Percentiles rank a stretch among this genome's conserved stretches.
These are phyloP conservation scores for Thielaviopsis populi DNA, from an alignment of 2,329 filamentous ascomycete genomes.

Conservation along the genomic window DNA sequence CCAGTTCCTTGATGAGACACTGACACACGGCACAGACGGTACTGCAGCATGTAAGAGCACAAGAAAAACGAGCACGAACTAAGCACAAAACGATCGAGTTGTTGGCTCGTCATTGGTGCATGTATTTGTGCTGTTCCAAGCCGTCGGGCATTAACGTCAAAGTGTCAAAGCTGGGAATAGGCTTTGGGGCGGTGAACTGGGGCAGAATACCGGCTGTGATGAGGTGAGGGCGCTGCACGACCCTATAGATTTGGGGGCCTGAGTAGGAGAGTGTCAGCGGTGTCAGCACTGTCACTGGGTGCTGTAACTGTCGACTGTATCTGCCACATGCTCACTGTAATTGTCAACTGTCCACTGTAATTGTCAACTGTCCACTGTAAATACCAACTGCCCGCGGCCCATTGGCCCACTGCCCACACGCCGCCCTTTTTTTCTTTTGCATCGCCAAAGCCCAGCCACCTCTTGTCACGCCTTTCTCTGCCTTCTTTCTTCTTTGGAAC, in stretches of 20 bases:
- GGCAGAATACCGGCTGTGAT: not conserved
- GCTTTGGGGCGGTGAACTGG: not conserved
- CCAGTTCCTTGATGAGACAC: no score
- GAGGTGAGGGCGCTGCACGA: not conserved
- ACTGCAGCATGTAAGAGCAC: no score
- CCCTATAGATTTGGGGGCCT: not conserved
- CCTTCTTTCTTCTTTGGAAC: not conserved
- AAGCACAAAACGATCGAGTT: not conserved
- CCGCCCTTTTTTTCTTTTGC: no score
- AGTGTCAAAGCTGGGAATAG: not conserved
- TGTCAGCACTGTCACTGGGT: no score
- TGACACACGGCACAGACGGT: no score
- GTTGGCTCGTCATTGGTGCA: not conserved
- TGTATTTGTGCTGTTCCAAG: not conserved
- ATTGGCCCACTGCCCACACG: no score
- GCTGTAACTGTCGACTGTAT: no score
- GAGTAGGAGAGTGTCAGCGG: not conserved
- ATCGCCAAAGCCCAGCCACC: constrained; percentile 1
- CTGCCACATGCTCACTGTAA: not conserved
- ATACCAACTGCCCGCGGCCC: no score
- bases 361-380: not conserved
- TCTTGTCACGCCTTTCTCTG: not conserved
- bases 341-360: not conserved
- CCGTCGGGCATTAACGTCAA: not conserved
- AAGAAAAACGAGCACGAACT: no score